Evolutionary conservation across 2,329 filamentous ascomycete genomes (phyloP), one percentile per base, ranked within the genome.

Genomic region (Neophaeococcomyces mojaviensis): DNA sequence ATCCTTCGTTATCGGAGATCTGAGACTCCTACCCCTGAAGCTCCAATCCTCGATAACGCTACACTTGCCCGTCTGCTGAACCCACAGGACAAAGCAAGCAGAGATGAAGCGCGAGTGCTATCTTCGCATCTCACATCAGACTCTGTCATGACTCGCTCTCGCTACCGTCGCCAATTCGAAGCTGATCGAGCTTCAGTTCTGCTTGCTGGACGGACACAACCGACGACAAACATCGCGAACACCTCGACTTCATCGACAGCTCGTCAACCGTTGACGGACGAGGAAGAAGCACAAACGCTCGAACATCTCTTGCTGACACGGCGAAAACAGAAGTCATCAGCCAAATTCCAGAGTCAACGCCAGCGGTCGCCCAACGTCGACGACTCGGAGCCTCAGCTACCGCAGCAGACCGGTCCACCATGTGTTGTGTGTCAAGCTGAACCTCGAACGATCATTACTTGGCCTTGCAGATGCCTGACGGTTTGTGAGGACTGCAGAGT

Each of bases 401-500:
- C 50, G 47, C 53, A 47, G 36, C 81, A 24, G 79, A 74, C 46
- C 33, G 82, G 87, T 0, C 88, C 88, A 2, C 85, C 86, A 55
- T 98, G 92, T 59, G 92, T 97, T 1, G 87, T 98, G 3, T 98
- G 92, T 61, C 90, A 97, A 63, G 81, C 81, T 45, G 77, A 78
- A n/a, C 81, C 88, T 2, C 76, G 92, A 15, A 94, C 86, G 6
- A 85, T 97, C 50, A 85, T 98, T 45, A 84, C 95, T 2, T 97
- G 92, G 92, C 92, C 92, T 0, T 98, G 92, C 63, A 85, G 92
- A 2, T 98, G 92, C 62, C 74, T 98, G 48, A 90, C 87, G 55
- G 74, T 97, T 10, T 97, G 92, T 62, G 92, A 98, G 63, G 92
- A 97, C 55, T 97, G 92, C 62, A 77, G 92, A 26, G 86, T 97